Base-by-base conservation (phyloP, 805 yeast species). In the Naumovozyma castellii region DNA sequence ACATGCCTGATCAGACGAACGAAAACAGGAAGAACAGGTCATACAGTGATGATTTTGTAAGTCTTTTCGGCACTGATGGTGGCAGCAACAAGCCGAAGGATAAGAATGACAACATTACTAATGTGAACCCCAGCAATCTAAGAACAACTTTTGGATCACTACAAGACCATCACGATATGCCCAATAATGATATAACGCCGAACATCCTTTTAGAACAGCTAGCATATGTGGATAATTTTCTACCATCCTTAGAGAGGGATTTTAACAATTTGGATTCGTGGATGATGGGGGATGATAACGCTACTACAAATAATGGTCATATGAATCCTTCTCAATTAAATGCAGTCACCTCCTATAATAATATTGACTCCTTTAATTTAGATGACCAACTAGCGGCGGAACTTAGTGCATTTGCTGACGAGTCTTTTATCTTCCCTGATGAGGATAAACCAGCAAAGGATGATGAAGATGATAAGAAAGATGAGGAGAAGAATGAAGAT, bases 401-500 rank as follows among this genome's bases (percentile, higher is more conserved):
- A 53, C 68, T 83, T 46, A 83, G 85, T 14, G 88, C 87, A 1
- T 83, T 83, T 69, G 90, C 88, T 0, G 88, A 82, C 50, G 88
- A 81, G 43, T 72, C 84, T 2, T 83, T 83, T 48, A 73, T 83
- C 2, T 83, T 83, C 54, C 86, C 90, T 1, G 92, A 83, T 54
- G 92, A 84, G 53, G 90, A 82, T 28, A 48, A 47, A 31, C 38
- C 45, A 17, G 38, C 44, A 14, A 43, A 44, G 14, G 43, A 42
- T 15, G 43, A 46, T 22, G 36, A 31, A 32, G 27, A 32, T 16
- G 34, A 35, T 36, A 9, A 36, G 27, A 38, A 39, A n/a, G 37
- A 41, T 33, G 38, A 39, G 31, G 31, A 37, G 22, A 32, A 36
- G 12, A 35, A 33, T 22, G 34, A 37, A 19, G 36, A 41, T 39